phyloP scores from a whole-genome alignment of 139 green algal genomes.

The Diplosphaera chodatii region DNA sequence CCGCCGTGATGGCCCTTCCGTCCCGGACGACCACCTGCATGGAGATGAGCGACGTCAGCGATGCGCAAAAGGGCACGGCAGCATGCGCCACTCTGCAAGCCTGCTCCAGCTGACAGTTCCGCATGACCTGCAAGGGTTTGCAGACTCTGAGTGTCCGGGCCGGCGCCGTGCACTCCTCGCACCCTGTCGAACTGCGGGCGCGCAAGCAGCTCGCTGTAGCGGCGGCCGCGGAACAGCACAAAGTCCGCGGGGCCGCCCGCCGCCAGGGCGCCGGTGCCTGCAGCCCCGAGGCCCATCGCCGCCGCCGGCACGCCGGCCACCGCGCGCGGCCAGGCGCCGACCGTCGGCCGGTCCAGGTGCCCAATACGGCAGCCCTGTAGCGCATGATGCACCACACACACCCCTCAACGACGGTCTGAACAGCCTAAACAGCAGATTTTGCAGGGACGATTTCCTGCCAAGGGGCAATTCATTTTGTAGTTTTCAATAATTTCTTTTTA shows the following conservation, averaged over 20 bases:
- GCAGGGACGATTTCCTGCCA: no score
- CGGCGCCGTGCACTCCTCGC: background rate
- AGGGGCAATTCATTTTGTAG: no score
- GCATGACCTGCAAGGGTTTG: no score
- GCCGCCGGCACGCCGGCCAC: constrained; percentile 43
- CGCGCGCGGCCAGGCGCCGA: constrained; percentile 32
- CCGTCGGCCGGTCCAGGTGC: constrained; percentile 58
- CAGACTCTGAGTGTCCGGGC: no score
- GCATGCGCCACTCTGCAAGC: no score
- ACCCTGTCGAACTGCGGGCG: constrained; percentile 45
- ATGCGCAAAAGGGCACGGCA: no score
- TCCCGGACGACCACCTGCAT: constrained; percentile 35
- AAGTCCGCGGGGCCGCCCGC: constrained; percentile 46
- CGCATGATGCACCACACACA: no score
- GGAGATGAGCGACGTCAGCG: no score
- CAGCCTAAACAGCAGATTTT: no score
- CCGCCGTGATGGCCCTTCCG: constrained; percentile 15
- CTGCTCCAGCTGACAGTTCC: no score
- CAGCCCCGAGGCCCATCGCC: constrained; percentile 44
- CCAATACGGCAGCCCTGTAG: constrained; percentile 47
- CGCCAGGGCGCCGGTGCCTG: constrained; percentile 22
- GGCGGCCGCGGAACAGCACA: constrained; percentile 51
- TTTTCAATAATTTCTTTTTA: no score
- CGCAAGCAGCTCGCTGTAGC: constrained; percentile 58
- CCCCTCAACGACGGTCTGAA: no score